Conservation (phyloP, 352 stramenopile genomes). For the Pythium vanterpoolii region DNA sequence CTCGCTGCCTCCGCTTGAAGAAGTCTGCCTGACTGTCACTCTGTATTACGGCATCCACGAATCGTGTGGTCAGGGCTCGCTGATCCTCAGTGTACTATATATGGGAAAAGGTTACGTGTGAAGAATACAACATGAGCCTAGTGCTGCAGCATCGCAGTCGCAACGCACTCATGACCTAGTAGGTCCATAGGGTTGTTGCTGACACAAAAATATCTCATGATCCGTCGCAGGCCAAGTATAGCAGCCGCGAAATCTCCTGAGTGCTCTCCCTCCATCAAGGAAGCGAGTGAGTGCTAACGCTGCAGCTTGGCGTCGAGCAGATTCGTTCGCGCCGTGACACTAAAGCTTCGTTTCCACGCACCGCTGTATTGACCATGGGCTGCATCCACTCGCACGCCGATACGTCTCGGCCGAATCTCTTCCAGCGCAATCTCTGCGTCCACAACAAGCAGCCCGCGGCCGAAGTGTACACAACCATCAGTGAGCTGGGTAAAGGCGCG, state of each 20-base stretch:
- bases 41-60: too few relatives aligned
- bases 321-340: background rate
- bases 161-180: background rate
- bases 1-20: too few relatives aligned
- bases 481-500: slow-evolving; percentile 61
- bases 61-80: background rate
- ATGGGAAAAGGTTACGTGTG: background rate
- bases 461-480: slow-evolving; percentile 45
- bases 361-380: slow-evolving; percentile 34
- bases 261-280: background rate
- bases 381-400: slow-evolving; percentile 57
- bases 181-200: background rate
- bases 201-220: background rate
- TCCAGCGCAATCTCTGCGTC: slow-evolving; percentile 76
- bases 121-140: background rate
- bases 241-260: background rate
- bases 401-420: slow-evolving; percentile 53
- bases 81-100: background rate
- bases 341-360: background rate
- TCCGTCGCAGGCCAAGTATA: background rate
- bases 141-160: background rate
- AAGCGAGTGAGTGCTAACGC: background rate
- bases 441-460: slow-evolving; percentile 56
- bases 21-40: background rate
- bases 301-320: background rate